Evolutionary conservation across 2,329 filamentous ascomycete genomes (phyloP).

Genomic region (Phaeosphaeriaceae sp.): DNA sequence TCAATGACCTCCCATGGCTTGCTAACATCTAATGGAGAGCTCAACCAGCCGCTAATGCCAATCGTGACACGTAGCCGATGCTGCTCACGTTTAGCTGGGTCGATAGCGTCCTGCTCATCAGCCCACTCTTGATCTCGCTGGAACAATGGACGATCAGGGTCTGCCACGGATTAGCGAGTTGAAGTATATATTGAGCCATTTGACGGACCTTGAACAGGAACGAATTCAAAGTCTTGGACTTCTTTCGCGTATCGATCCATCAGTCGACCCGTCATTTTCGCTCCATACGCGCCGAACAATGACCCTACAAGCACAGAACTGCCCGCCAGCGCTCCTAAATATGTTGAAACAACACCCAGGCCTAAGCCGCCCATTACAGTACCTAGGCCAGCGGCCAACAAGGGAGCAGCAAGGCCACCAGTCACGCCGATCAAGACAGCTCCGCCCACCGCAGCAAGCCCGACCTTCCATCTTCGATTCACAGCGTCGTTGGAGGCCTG

Average conservation of each 20-base stretch:
- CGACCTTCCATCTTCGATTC: slow-evolving; percentile 76
- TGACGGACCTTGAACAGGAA: slow-evolving; percentile 66
- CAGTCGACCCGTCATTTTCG: slow-evolving; percentile 79
- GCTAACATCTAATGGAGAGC: slow-evolving; percentile 70
- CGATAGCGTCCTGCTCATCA: slow-evolving; percentile 32
- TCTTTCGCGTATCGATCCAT: slow-evolving; percentile 84
- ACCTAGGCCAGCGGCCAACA: slow-evolving; percentile 79
- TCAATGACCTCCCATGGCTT: slow-evolving; percentile 80
- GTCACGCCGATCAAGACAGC: slow-evolving; percentile 83
- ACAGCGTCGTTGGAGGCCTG: slow-evolving; percentile 69
- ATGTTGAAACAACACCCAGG: slow-evolving; percentile 74
- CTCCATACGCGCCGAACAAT: slow-evolving; percentile 87
- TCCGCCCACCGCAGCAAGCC: slow-evolving; percentile 83
- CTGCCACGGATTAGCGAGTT: slow-evolving; percentile 11
- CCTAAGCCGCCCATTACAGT: slow-evolving; percentile 77
- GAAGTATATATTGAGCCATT: background rate
- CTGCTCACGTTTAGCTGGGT: slow-evolving; percentile 36
- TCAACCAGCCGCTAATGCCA: slow-evolving; percentile 81
- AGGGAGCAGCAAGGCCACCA: slow-evolving; percentile 74
- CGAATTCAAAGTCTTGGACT: slow-evolving; percentile 84
- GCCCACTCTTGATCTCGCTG: slow-evolving; percentile 31
- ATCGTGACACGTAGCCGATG: slow-evolving; percentile 72
- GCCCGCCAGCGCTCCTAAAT: slow-evolving; percentile 80
- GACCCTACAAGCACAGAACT: slow-evolving; percentile 80
- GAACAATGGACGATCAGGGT: slow-evolving; percentile 27